Evolutionary conservation across 108 stramenopile species (phyloP), one percentile per base, ranked within the genome.

Genomic region (Nitzschia inconspicua): DNA sequence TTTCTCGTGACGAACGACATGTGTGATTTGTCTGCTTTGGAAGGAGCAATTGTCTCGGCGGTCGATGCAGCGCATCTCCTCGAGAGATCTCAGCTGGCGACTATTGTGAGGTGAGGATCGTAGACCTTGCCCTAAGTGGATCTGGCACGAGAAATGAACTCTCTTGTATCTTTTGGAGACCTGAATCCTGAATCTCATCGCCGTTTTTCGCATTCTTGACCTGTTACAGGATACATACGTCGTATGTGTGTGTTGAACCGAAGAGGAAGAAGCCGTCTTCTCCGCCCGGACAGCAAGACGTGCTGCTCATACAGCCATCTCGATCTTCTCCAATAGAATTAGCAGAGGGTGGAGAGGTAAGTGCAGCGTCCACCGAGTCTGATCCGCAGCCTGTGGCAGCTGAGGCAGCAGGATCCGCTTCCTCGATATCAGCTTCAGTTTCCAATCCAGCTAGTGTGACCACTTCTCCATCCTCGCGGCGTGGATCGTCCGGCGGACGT

Each of bases 41-140:
- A 91, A 70, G 89, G 89, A 44, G 89, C 89, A 5, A 91, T 91
- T 32, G 89, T 91, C 20, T 81, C 85, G 47, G 89, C 89, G 25
- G 80, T 91, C 40, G 89, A 91, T 72, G 85, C 89, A 8, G 89
- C 89, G 50, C 85, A 91, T 72, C 72, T 91, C 6, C 68, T 91
- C 43, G 89, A 91, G 53, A 61, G 89, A 54, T 85, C 85, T 4
- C 80, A 87, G 55, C 78, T 91, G 25, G 89, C 85, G 32, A 83
- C 80, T 14, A 84, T 91, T 28, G 74, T 74, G 9, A 70, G 85
- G 89, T 91, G 64, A 48, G 84, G n/a, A n/a, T 51, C 9, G 28
- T 23, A 13, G 37, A 39, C 9, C 37, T 18, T 7, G 11, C 3
- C 16, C 53, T 31, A 26, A 4, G 46, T 13, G 46, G 8, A 19